Evolutionary conservation across 192 early-diverging fungal species (phyloP).

Genomic region (Umbelopsis vinacea): DNA sequence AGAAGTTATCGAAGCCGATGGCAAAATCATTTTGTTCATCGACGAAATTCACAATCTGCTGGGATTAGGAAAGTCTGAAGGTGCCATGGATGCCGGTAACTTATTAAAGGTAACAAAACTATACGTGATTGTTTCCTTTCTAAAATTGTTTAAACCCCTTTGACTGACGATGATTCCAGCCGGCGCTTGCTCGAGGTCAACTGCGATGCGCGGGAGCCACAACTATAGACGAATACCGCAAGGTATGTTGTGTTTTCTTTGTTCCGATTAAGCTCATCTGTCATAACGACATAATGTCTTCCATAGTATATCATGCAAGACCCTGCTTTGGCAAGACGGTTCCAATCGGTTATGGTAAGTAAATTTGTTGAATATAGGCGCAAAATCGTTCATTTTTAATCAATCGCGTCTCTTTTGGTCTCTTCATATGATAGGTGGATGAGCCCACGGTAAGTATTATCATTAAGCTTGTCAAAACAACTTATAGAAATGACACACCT

Average conservation of each 20-base stretch:
- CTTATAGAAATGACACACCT: no score
- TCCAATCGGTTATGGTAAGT: slow-evolving; percentile 73
- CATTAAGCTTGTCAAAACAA: no score
- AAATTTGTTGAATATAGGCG: slow-evolving; percentile 22
- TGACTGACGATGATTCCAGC: slow-evolving; percentile 34
- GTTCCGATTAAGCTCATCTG: neutral
- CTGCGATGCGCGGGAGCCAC: slow-evolving; percentile 80
- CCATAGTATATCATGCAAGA: slow-evolving; percentile 67
- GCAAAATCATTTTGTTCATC: slow-evolving; percentile 80
- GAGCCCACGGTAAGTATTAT: slow-evolving; percentile 29
- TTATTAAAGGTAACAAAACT: slow-evolving; percentile 61
- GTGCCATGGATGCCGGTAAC: slow-evolving; percentile 80
- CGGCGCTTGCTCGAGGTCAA: slow-evolving; percentile 73
- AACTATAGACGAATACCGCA: slow-evolving; percentile 80
- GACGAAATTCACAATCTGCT: slow-evolving; percentile 81
- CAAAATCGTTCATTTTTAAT: neutral
- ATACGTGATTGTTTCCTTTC: neutral
- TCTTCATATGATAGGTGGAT: slow-evolving; percentile 4
- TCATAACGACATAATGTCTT: neutral
- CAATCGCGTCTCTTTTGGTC: neutral
- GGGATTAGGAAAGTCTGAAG: slow-evolving; percentile 76
- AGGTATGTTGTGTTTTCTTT: slow-evolving; percentile 28
- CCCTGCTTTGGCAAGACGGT: slow-evolving; percentile 73
- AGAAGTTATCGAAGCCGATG: slow-evolving; percentile 71
- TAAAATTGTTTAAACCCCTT: neutral